Base-by-base conservation (phyloP, 2,329 filamentous ascomycete genomes). In the Alternaria viburni region DNA sequence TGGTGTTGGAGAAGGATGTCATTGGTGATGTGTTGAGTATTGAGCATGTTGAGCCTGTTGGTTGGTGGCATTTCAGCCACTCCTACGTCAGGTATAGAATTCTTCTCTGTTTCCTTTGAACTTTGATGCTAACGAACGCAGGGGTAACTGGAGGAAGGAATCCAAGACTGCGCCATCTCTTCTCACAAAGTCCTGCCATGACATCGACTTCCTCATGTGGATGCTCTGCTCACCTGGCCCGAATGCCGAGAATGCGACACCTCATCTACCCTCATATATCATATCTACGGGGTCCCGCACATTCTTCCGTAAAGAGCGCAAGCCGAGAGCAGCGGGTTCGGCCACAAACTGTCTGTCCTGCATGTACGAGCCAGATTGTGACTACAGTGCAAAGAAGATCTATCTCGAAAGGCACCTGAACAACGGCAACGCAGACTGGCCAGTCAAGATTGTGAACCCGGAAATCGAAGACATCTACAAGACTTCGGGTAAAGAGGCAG, bases 101-200 rank as follows among this genome's bases (percentile, higher is more conserved):
- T 6, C 12, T 17, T 17, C 44, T n/a, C 17, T 13, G 12, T 4
- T 45, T 7, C 36, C 25, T 5, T 8, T 28, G 10, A 0, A n/a
- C 21, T 21, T 26, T 3, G 12, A 36, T 62, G 36, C 69, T 68
- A n/a, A 64, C 17, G 7, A 12, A 5, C 11, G 41, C 15, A 86
- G 92, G 49, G 96, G 96, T 15, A 97, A 98, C 80, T 98, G 96
- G 96, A 88, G 95, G 6, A 92, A 92, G 66, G 89, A 93, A 69
- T 90, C 88, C 0, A 90, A 83, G 6, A 90, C 87, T n/a, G 94
- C 87, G 23, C 95, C 90, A 7, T 95, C 92, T 1, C 85, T 99
- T 2, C 85, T 99, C 28, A 97, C 95, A 3, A 99, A 98, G 81
- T 96, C 93, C 62, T 98, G 96, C 71, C 96, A 99, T 74, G 96